phyloP scores from a whole-genome alignment of 78 protist species.

The Tieghemostelium lacteum region DNA sequence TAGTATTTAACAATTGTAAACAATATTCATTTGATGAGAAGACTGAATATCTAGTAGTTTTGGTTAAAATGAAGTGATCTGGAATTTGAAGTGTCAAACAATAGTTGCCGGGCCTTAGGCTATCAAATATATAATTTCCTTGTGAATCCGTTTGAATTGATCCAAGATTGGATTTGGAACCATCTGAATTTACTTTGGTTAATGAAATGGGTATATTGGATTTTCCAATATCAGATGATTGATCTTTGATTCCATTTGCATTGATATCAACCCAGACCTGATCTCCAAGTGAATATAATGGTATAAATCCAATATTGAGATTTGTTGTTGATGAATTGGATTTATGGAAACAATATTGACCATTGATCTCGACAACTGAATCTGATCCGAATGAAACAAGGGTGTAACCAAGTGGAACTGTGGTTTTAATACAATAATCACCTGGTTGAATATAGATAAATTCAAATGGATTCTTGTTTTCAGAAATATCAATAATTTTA shows the following conservation, averaged over 20 bases:
- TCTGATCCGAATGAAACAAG: neutral
- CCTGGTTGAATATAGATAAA: slow-evolving; percentile 22
- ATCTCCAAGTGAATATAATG: neutral
- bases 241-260: neutral
- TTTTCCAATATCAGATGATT: neutral
- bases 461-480: neutral
- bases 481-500: neutral
- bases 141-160: neutral
- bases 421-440: neutral
- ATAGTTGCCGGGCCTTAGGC: slow-evolving; percentile 38
- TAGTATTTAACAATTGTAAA: neutral
- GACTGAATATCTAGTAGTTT: neutral
- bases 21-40: neutral
- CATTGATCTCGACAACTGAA: neutral
- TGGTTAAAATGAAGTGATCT: neutral
- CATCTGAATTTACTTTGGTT: neutral
- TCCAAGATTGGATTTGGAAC: neutral
- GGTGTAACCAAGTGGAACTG: neutral
- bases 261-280: slow-evolving; percentile 2
- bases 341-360: neutral
- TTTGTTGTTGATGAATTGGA: neutral
- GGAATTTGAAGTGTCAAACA: slow-evolving; percentile 8
- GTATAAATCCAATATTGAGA: slow-evolving; percentile 3
- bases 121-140: slow-evolving; percentile 16
- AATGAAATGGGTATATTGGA: neutral